Evolutionary conservation across 441 rosid genomes (phyloP), one percentile per base, ranked within the genome.

Genomic region (Breynia disticha): DNA sequence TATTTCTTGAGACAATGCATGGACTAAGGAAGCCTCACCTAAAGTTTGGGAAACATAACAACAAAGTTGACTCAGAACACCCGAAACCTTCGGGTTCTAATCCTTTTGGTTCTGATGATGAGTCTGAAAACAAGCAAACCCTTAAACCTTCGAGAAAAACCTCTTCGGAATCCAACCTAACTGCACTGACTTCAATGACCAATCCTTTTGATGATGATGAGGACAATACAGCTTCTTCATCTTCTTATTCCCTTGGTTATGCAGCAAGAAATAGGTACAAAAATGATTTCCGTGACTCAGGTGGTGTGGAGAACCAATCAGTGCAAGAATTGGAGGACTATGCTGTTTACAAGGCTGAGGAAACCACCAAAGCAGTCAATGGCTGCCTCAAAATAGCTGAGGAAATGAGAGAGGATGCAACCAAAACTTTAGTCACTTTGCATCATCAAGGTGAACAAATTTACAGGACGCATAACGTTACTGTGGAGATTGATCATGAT

Each of bases 361-460:
- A 90, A 66, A 87, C 89, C 20, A 86, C 97, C 39, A 79, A 81
- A 52, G 48, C 84, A 32, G 95, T 84, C 11, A 69, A 87, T 44
- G 76, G 77, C 61, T 82, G 91, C 72, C 57, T 90, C 46, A 90
- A 87, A 72, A 87, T 90, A 39, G 97, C 95, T n/a, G 85, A 78
- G 67, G 94, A 82, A 48, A 90, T 90, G 13, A 84, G 95, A 67
- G 82, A 76, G 43, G 89, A 78, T 45, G 95, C 86, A 16, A 71
- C 86, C 2, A 76, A 72, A 28, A 84, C 94, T 60, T 63, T 90
- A 77, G 62, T 75, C 43, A 77, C 74, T 60, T 63, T 90, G 70
- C 89, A 90, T 58, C 79, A 86, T 16, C 97, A 90, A 69, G 94
- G 95, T n/a, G 94, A 84, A 66, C 95, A 87, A 60, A 90, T 90